A percentile compares a stretch with the other conserved stretches of the same genome.
Conservation (phyloP, 768 basidiomycete genomes). For the Suillus occidentalis region DNA sequence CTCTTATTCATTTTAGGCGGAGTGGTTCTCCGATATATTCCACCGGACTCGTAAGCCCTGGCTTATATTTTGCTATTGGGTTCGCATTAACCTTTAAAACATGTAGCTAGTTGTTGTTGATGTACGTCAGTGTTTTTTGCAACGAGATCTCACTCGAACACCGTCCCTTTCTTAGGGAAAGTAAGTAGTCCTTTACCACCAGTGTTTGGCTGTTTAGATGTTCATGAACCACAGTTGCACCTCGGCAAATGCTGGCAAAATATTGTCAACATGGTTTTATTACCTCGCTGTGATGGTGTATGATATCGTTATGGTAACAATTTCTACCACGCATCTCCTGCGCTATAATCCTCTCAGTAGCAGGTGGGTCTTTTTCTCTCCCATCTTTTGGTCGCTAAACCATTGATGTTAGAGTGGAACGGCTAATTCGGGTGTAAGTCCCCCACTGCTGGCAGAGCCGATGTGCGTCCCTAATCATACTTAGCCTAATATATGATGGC, state of each 20-base stretch:
- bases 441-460: neutral
- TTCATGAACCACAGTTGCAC: conserved; percentile 44
- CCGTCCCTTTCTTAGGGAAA: conserved; percentile 32
- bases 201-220: neutral
- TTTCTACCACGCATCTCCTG: conserved; percentile 54
- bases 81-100: conserved; percentile 11
- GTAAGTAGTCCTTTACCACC: conserved; percentile 20
- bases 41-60: conserved; percentile 47
- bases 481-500: conserved; percentile 68
- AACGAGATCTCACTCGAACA: neutral
- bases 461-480: conserved; percentile 8
- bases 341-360: conserved; percentile 38
- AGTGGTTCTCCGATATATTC: conserved; percentile 59
- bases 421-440: conserved; percentile 31
- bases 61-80: conserved; percentile 7
- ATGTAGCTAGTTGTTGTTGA: conserved; percentile 18
- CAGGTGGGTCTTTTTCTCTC: conserved; percentile 19
- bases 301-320: conserved; percentile 49
- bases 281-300: conserved; percentile 59
- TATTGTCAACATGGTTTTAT: conserved; percentile 53
- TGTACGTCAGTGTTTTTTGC: conserved; percentile 19
- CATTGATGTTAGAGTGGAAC: conserved; percentile 22
- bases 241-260: conserved; percentile 31
- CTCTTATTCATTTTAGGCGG: conserved; percentile 36
- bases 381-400: conserved; percentile 11